phyloP scores from a whole-genome alignment of 345 rosid species.

The Cardiospermum halicacabum region DNA sequence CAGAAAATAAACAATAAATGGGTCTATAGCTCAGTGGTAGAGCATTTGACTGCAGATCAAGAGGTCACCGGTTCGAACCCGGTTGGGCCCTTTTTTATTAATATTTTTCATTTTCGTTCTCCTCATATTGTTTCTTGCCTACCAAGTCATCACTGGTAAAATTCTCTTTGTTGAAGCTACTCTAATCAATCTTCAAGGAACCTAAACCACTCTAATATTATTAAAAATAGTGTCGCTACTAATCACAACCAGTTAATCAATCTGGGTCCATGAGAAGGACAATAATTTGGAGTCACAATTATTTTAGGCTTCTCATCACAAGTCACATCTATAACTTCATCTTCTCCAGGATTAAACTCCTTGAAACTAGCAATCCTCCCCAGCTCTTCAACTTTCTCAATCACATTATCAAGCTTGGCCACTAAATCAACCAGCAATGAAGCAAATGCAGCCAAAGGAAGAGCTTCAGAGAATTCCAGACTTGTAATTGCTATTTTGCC shows the following conservation, averaged over 20 bases:
- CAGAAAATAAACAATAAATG: conserved; percentile 16
- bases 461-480: conserved; percentile 74
- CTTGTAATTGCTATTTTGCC: conserved; percentile 60
- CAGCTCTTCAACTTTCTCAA: conserved; percentile 63
- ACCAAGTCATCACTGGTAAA: too few species aligned
- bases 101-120: too few species aligned
- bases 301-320: conserved; percentile 22
- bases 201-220: too few species aligned
- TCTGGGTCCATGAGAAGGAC: conserved; percentile 28
- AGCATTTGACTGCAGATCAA: conserved; percentile 82
- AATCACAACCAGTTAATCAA: too few species aligned
- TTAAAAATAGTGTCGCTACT: too few species aligned
- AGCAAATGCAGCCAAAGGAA: conserved; percentile 85
- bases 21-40: conserved; percentile 89
- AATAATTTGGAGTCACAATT: conserved; percentile 17
- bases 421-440: conserved; percentile 68
- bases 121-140: too few species aligned
- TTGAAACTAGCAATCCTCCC: conserved; percentile 60
- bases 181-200: too few species aligned
- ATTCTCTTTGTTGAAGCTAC: too few species aligned
- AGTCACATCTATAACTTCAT: conserved; percentile 22
- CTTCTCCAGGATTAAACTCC: conserved; percentile 49
- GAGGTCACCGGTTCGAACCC: conserved; percentile 59
- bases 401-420: conserved; percentile 67
- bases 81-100: conserved; percentile 33